phyloP scores from a whole-genome alignment of 176 grass and related monocot genomes.

The Paspalum notatum region DNA sequence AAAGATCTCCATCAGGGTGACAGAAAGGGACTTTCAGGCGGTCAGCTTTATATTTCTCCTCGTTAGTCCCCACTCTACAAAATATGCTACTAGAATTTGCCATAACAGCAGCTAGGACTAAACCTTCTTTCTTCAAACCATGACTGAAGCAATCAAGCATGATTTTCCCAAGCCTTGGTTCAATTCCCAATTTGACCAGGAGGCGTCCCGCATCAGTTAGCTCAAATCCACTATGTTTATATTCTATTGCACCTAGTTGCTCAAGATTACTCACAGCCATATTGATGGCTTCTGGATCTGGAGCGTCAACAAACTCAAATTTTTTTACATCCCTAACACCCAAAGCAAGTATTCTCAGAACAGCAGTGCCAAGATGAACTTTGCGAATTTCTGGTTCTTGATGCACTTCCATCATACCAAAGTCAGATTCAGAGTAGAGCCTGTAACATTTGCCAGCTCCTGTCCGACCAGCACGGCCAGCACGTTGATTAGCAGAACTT shows the following conservation, averaged over 20 bases:
- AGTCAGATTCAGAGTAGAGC: constrained; percentile 86
- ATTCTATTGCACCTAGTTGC: constrained; percentile 76
- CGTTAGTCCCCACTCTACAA: constrained; percentile 85
- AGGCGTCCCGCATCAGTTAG: constrained; percentile 67
- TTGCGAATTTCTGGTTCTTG: constrained; percentile 95
- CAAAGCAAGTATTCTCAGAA: constrained; percentile 87
- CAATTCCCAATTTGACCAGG: constrained; percentile 84
- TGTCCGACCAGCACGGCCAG: constrained; percentile 86
- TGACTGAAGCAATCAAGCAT: constrained; percentile 75
- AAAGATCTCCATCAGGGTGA: constrained; percentile 86
- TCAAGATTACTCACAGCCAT: constrained; percentile 77
- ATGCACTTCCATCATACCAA: constrained; percentile 81
- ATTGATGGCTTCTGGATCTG: constrained; percentile 72
- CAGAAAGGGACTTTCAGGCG: constrained; percentile 82
- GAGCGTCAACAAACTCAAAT: constrained; percentile 96
- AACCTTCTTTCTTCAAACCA: constrained; percentile 83
- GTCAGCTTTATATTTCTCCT: constrained; percentile 89
- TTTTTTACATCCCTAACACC: constrained; percentile 60
- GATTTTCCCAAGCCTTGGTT: constrained; percentile 92
- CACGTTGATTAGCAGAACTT: constrained; percentile 90
- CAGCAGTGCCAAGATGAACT: constrained; percentile 89
- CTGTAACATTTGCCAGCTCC: constrained; percentile 84
- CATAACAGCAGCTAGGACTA: constrained; percentile 93
- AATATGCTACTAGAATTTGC: constrained; percentile 96
- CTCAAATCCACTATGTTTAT: constrained; percentile 49